phyloP scores from a whole-genome alignment of 2,329 filamentous ascomycete species.

The Biscogniauxia mediterranea region DNA sequence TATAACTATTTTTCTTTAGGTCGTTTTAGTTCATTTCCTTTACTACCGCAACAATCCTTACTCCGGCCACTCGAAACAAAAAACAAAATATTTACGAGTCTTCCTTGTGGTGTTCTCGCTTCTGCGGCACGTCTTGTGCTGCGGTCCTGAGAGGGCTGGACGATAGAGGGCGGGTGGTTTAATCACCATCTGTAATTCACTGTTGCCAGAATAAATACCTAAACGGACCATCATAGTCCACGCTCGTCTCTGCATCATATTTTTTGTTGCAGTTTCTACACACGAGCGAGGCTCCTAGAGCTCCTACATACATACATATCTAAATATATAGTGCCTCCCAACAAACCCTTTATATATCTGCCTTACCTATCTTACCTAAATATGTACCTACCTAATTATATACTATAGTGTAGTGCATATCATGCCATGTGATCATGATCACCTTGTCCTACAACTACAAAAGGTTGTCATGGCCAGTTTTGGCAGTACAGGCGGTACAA shows the following conservation, averaged over 20 bases:
- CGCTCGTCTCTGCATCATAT: constrained; percentile 35
- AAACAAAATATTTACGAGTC: constrained; percentile 27
- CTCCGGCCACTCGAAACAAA: constrained; percentile 28
- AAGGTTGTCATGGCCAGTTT: constrained; percentile 1
- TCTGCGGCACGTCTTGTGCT: constrained; percentile 35
- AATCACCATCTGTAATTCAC: constrained; percentile 11
- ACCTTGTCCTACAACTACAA: constrained; percentile 4
- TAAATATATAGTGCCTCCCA: not conserved
- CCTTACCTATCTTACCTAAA: too few species aligned
- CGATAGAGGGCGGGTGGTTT: constrained; percentile 20
- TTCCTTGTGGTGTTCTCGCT: constrained; percentile 31
- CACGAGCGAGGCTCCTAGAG: constrained; percentile 52
- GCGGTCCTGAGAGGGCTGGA: constrained; percentile 33
- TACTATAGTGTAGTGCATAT: not conserved
- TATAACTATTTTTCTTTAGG: not conserved
- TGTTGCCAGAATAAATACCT: constrained; percentile 42
- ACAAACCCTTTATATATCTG: not conserved
- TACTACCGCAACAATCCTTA: constrained; percentile 23
- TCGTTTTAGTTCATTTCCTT: not conserved
- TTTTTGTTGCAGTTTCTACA: constrained; percentile 28
- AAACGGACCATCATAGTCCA: constrained; percentile 53
- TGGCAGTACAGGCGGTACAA: not conserved
- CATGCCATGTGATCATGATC: not conserved
- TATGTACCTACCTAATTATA: too few species aligned
- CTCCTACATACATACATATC: constrained; percentile 42